These are phyloP conservation scores for Arthroderma sp. DNA, from an alignment of 2,329 filamentous ascomycete species.

Conservation along the genomic window DNA sequence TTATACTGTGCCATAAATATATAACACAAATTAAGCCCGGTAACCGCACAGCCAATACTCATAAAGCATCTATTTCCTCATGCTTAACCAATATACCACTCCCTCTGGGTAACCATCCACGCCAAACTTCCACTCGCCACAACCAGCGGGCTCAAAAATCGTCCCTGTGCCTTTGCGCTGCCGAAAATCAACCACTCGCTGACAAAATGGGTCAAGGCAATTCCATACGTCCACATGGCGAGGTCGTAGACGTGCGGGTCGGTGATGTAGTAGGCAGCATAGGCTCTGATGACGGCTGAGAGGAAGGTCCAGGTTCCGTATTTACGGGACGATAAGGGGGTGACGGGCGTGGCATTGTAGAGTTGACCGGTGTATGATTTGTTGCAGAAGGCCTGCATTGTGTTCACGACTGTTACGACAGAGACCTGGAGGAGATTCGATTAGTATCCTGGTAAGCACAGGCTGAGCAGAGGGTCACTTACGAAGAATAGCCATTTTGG, in stretches of 20 bases:
- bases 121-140: constrained; percentile 42
- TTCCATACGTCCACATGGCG: constrained; percentile 65
- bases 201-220: constrained; percentile 65
- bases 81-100: constrained; percentile 18
- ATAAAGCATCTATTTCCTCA: no score
- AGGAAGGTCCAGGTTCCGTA: constrained; percentile 85
- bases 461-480: constrained; percentile 14
- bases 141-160: constrained; percentile 45
- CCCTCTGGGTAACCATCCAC: constrained; percentile 51
- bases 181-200: constrained; percentile 71
- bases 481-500: constrained; percentile 56
- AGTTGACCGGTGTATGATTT: constrained; percentile 73
- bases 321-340: constrained; percentile 60
- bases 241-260: constrained; percentile 64
- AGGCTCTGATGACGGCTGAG: constrained; percentile 61
- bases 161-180: constrained; percentile 52
- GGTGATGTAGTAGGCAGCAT: constrained; percentile 70
- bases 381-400: constrained; percentile 68
- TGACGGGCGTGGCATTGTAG: constrained; percentile 52
- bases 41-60: no score
- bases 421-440: constrained; percentile 49
- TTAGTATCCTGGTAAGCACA: constrained; percentile 5
- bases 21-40: not conserved
- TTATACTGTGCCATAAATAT: not conserved
- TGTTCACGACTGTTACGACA: constrained; percentile 70